Percentiles rank a stretch among this genome's conserved stretches.
Conservation (phyloP, 176 grass and related monocot genomes). For the Oryza officinalis region DNA sequence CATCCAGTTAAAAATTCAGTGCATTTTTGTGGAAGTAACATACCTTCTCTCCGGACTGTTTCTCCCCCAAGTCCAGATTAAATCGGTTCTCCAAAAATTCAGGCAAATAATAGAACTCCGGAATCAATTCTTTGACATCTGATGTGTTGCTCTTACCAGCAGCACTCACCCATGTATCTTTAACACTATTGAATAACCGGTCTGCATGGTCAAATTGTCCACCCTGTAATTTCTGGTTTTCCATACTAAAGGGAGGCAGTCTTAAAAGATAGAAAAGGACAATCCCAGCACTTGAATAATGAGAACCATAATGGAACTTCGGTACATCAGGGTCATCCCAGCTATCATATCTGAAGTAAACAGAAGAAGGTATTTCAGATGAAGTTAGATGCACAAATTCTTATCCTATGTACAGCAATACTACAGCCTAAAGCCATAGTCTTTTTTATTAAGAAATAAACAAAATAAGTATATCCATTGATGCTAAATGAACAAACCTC, state of each 20-base stretch:
- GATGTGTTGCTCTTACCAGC: conserved; percentile 99
- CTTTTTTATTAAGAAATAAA: conserved; percentile 21
- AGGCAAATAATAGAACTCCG: conserved; percentile 98
- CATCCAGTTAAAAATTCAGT: conserved; percentile 20
- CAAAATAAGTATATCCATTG: conserved; percentile 22
- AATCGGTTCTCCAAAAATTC: conserved; percentile 96
- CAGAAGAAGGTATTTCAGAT: conserved; percentile 25
- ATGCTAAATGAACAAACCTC: conserved; percentile 64
- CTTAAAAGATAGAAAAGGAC: conserved; percentile 98
- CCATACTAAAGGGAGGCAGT: conserved; percentile 79
- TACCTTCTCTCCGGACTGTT: conserved; percentile 99
- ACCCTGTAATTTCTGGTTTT: conserved; percentile 98
- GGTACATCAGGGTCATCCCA: conserved; percentile 99
- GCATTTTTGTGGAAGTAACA: not conserved
- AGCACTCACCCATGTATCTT: conserved; percentile 90
- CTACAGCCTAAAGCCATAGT: not conserved
- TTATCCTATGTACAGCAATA: not conserved
- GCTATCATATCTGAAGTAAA: conserved; percentile 81
- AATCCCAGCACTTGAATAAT: conserved; percentile 99
- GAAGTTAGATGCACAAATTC: conserved; percentile 14
- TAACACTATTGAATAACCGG: conserved; percentile 88
- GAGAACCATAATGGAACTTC: conserved; percentile 98
- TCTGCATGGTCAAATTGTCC: conserved; percentile 98
- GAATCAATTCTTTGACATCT: conserved; percentile 99
- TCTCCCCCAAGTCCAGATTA: conserved; percentile 92